Conservation (phyloP, 1,284 basidiomycete species). For the Hypsizygus ulmarius region DNA sequence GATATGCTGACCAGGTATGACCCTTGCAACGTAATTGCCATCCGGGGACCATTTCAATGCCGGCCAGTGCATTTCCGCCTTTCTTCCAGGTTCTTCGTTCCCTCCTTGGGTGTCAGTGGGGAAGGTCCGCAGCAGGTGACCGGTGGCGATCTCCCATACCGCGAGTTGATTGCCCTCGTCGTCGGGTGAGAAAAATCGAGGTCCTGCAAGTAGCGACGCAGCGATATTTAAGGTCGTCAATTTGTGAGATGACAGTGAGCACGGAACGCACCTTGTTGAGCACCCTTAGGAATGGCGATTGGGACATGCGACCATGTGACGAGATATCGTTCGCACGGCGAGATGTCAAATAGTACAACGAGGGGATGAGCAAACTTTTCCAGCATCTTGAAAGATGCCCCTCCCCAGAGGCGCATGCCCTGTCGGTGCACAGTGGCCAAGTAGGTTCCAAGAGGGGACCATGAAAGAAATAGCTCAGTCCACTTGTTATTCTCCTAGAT, state of each 20-base stretch:
- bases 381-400: slow-evolving; percentile 81
- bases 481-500: slow-evolving; percentile 58
- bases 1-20: slow-evolving; percentile 89
- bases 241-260: no score
- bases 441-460: slow-evolving; percentile 96
- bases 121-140: slow-evolving; percentile 92
- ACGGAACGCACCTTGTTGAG: slow-evolving; percentile 56
- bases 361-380: slow-evolving; percentile 94
- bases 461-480: slow-evolving; percentile 96
- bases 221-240: no score
- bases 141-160: slow-evolving; percentile 97
- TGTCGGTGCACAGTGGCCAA: slow-evolving; percentile 93
- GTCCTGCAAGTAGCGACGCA: slow-evolving; percentile 29
- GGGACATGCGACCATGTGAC: slow-evolving; percentile 98
- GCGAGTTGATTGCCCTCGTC: slow-evolving; percentile 98
- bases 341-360: slow-evolving; percentile 96
- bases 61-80: slow-evolving; percentile 91
- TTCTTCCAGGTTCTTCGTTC: slow-evolving; percentile 54
- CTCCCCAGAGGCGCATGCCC: slow-evolving; percentile 96
- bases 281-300: slow-evolving; percentile 83
- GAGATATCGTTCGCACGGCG: slow-evolving; percentile 94
- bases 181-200: slow-evolving; percentile 86
- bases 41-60: slow-evolving; percentile 98
- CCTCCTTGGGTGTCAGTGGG: slow-evolving; percentile 54
- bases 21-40: slow-evolving; percentile 91